Conservation (phyloP, 106 monocot species). For the Apostasia ramifera region DNA sequence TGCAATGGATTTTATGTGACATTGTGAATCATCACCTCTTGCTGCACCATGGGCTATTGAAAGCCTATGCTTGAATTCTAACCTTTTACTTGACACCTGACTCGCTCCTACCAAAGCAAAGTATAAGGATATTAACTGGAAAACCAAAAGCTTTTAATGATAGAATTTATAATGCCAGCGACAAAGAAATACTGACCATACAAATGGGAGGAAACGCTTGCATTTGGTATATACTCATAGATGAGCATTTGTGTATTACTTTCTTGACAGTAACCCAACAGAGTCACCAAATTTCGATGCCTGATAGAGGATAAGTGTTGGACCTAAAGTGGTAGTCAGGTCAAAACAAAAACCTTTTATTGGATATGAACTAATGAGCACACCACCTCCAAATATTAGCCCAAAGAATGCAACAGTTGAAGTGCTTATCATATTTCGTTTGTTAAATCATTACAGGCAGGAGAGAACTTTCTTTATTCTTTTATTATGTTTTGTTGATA, state of each 20-base stretch:
- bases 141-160: neutral
- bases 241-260: slow-evolving; percentile 76
- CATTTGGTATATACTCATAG: slow-evolving; percentile 88
- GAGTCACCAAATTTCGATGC: slow-evolving; percentile 82
- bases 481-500: neutral
- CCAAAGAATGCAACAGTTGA: neutral
- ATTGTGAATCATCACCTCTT: slow-evolving; percentile 65
- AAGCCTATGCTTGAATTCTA: slow-evolving; percentile 97
- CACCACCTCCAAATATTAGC: neutral
- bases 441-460: too few relatives aligned
- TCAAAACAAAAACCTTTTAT: neutral
- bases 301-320: slow-evolving; percentile 55
- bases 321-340: slow-evolving; percentile 30
- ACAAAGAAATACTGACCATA: slow-evolving; percentile 44
- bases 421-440: neutral
- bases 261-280: slow-evolving; percentile 93
- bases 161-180: slow-evolving; percentile 1
- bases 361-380: neutral
- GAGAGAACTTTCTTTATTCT: neutral
- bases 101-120: slow-evolving; percentile 40
- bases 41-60: slow-evolving; percentile 82
- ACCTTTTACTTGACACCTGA: slow-evolving; percentile 43
- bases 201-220: slow-evolving; percentile 79
- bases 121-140: neutral
- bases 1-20: slow-evolving; percentile 23